Base-by-base conservation (phyloP, 2,329 filamentous ascomycete species). In the Myriangium duriaei region DNA sequence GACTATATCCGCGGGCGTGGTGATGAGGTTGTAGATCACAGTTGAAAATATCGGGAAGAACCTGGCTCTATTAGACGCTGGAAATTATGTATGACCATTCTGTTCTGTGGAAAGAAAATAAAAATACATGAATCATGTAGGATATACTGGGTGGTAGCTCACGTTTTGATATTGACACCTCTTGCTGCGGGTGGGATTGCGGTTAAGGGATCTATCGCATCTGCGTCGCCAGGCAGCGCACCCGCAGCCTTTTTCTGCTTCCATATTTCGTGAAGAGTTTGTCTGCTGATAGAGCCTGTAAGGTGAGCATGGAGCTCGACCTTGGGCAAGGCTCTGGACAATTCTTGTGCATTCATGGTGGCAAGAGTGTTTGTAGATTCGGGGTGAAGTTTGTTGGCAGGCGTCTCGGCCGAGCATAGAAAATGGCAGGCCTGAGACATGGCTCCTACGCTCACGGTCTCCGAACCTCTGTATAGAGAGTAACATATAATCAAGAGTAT, bases 31-130 rank as follows among this genome's bases (percentile, higher is more conserved):
- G 60, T 91, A 88, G 47, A 87, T 88, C 55, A 85, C 85, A 30
- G 70, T 77, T 16, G 76, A 79, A 60, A 88, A 88, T 11, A 86
- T 67, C 2, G 76, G 76, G 52, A 87, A 86, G 68, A 86, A 85
- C 29, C 80, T 80, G 31, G 45, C 29, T 34, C n/a, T 48, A 37
- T 37, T 52, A 48, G n/a, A n/a, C n/a, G n/a, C n/a, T n/a, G n/a
- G n/a, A n/a, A n/a, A n/a, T n/a, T n/a, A n/a, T n/a, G n/a, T n/a
- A n/a, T n/a, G n/a, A n/a, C n/a, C n/a, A n/a, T n/a, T n/a, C 30
- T 51, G 45, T 28, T 47, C 43, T 3, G 39, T 40, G 19, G 40
- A 1, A 4, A 29, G 9, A 6, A 18, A 14, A 5, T 13, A 11
- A 34, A 34, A 11, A 34, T 11, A 12, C 13, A 17, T 13, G 9